Base-by-base conservation (phyloP, 2,329 filamentous ascomycete genomes). In the Fusarium sp. region DNA sequence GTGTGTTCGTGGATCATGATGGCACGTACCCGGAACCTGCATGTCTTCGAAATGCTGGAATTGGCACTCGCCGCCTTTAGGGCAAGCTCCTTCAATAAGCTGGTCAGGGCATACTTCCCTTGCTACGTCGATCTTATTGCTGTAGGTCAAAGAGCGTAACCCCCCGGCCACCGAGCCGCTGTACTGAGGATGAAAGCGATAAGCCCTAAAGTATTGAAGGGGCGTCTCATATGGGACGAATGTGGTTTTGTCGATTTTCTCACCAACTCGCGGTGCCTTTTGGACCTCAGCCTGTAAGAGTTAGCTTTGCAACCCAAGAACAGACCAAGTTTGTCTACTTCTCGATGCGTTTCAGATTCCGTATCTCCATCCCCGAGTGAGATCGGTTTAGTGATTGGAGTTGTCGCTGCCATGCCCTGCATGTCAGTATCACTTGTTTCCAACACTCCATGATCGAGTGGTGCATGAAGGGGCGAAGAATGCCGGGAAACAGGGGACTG, bases 141-240 rank as follows among this genome's bases (percentile, higher is more conserved):
- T 98, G 84, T 95, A 98, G 46, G 95, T 98, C 84, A 97, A 87
- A 72, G 96, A 98, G 79, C 92, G 91, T 79, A 94, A 92, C 46
- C 95, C 95, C 70, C 91, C 92, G 62, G 89, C 80, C 63, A 97
- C 90, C 63, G 89, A 85, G 55, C 92, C 82, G 73, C 86, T 84
- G 82, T 91, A 98, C 57, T 89, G 86, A 37, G 94, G 93, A 79
- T 98, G 95, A 80, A 95, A 98, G 75, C 95, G 94, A 83, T 93
- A 99, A 41, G 93, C 92, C 80, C 91, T 94, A 82, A 98, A 98
- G 75, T 89, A 88, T 74, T 89, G 90, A 68, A 99, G 86, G 37
- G 94, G 93, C 78, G 94, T 97, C 78, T 93, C 87, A 82, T 99
- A 99, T 5, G 94, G 91, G 38, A 80, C 61, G 63, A 82, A 83